These are phyloP conservation scores for Lachnellula subtilissima DNA, from an alignment of 2,329 filamentous ascomycete species.

Conservation along the genomic window DNA sequence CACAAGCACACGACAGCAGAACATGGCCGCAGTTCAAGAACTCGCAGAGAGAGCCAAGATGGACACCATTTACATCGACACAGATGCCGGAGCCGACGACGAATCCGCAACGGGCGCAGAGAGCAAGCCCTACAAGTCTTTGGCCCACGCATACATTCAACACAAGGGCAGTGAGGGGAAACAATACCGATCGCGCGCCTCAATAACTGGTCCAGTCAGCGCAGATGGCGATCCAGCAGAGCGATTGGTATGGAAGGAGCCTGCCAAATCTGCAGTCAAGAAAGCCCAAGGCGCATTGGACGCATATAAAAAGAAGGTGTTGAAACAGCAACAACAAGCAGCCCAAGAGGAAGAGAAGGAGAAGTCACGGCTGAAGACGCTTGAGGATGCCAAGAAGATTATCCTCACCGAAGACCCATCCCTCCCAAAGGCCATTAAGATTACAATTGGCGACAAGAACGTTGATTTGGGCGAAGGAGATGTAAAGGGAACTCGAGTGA, in stretches of 20 bases:
- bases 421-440: constrained; percentile 68
- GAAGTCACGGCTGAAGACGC: constrained; percentile 60
- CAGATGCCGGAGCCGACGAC: constrained; percentile 71
- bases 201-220: constrained; percentile 54
- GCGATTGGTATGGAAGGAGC: constrained; percentile 71
- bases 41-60: constrained; percentile 47
- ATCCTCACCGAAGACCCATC: constrained; percentile 63
- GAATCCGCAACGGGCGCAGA: constrained; percentile 62
- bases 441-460: constrained; percentile 70
- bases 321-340: constrained; percentile 69
- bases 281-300: constrained; percentile 74
- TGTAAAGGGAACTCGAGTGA: constrained; percentile 66
- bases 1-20: constrained; percentile 12
- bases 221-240: constrained; percentile 59
- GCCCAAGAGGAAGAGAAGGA: constrained; percentile 69
- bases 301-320: constrained; percentile 76
- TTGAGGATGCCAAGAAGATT: constrained; percentile 81
- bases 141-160: constrained; percentile 72
- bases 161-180: constrained; percentile 51
- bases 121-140: constrained; percentile 73
- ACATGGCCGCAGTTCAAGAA: constrained; percentile 38
- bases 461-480: constrained; percentile 53
- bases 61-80: constrained; percentile 68
- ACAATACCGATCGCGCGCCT: constrained; percentile 65
- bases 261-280: constrained; percentile 79